Base-by-base conservation (phyloP, 495 filamentous ascomycete genomes). In the Pseudoneurospora amorphoporcata region DNA sequence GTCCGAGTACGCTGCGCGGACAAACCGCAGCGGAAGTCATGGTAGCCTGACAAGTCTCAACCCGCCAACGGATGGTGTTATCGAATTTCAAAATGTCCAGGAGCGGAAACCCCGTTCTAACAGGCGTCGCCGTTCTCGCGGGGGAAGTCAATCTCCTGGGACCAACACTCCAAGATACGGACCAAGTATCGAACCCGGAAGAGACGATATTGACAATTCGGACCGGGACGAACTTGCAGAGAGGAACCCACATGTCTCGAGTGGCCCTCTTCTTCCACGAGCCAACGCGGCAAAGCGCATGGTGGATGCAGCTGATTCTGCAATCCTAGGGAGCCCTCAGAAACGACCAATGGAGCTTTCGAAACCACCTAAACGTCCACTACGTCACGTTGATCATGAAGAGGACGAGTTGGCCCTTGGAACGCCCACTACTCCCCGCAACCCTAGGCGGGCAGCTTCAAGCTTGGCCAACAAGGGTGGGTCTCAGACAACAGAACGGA, bases 61-160 rank as follows among this genome's bases (percentile, higher is more conserved):
- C 32, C 71, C 68, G 16, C 61, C 12, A 10, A 69, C 58, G 4
- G 53, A 68, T 9, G 68, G 71, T 1, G 14, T 82, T 23, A 1
- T 40, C 10, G 80, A 82, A 73, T 81, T 65, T 69, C 77, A 76
- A 53, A 23, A 14, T 3, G 32, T 75, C 23, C 72, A 79, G 39
- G 45, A 2, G 71, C 0, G 35, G 35, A 74, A 68, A 43, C 1
- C 53, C 53, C 53, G 17, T 1, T 71, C 70, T 0, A 68, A 68
- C 19, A 73, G 69, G 39, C 79, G 76, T n/a, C 68, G 69, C 12
- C 40, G 43, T 35, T 73, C 69, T 16, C 47, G n/a, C 17, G 69
- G 40, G 9, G 61, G 23, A 41, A 71, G 58, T 29, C 68, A 39
- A 19, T 70, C 65, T n/a, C 40, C 72, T 0, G 9, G 23, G 53